Evolutionary conservation across 768 basidiomycete species (phyloP), one percentile per base, ranked within the genome.

Genomic region (Phaffia tasmanica): DNA sequence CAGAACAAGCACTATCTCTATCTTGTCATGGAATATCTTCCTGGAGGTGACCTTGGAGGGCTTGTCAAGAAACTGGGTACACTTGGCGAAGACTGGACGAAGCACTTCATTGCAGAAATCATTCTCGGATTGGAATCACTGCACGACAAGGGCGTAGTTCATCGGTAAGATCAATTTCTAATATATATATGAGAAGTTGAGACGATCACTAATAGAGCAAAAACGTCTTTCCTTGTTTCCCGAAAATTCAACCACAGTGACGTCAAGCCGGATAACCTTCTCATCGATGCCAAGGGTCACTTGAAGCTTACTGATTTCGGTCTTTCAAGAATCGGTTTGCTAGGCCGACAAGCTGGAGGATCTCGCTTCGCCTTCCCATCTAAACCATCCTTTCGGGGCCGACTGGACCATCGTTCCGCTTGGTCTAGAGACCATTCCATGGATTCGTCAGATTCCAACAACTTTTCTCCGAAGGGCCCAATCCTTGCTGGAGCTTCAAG

Each of bases 1-100:
- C 95, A 98, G 78, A 94, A 89, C 83, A 97, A 94, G 80, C 95
- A 99, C 30, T 97, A 97, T 75, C 78, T 98, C 65, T 99, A 97
- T 76, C 83, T 99, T 60, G 95, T 99, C 61, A 99, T 99, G 95
- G 95, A 99, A 76, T 99, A 99, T 75, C 83, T 99, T 27, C 63
- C 63, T 5, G 67, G 67, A 51, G 95, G 95, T 7, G 95, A 99
- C 73, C 97, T 95, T 72, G 95, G 93, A 14, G 89, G 92, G 2
- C 82, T 98, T 67, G 89, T 99, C 82, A 98, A 98, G 78, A 87
- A 88, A 23, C 74, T 98, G n/a, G 95, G 93, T 5, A 85, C 82
- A 23, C 78, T 99, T 16, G 88, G 92, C 0, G 95, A 99, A 76
- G 92, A 95, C 71, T 98, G 95, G 95, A 87, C 93, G 1, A 85